phyloP scores from a whole-genome alignment of 1,284 basidiomycete species.

The Rhodotorula glutinis region DNA sequence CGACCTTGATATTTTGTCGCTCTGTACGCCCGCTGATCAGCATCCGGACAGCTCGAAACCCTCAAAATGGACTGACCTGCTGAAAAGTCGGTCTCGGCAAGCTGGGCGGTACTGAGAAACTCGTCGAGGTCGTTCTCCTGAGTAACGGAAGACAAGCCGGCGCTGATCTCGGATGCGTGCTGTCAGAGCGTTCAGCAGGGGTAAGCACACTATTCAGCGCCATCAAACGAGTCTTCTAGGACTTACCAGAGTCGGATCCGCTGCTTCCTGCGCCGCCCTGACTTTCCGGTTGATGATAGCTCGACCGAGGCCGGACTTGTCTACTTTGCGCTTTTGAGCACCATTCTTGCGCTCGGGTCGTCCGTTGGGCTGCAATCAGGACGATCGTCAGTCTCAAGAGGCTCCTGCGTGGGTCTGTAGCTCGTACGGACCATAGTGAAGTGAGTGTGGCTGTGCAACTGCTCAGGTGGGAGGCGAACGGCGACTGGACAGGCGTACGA shows the following conservation, averaged over 20 bases:
- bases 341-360: slow-evolving; percentile 33
- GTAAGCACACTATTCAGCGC: neutral
- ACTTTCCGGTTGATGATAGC: slow-evolving; percentile 84
- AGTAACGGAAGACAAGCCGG: slow-evolving; percentile 83
- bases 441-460: neutral
- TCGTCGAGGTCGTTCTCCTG: slow-evolving; percentile 95
- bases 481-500: no score
- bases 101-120: slow-evolving; percentile 89
- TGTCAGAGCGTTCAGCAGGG: slow-evolving; percentile 44
- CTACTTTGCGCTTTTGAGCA: slow-evolving; percentile 48
- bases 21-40: slow-evolving; percentile 56
- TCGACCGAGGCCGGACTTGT: slow-evolving; percentile 66
- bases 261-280: slow-evolving; percentile 70
- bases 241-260: slow-evolving; percentile 71
- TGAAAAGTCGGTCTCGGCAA: slow-evolving; percentile 96
- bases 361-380: slow-evolving; percentile 12
- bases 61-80: slow-evolving; percentile 62
- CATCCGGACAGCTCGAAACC: neutral
- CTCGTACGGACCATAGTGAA: neutral
- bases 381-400: neutral
- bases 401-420: neutral
- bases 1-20: slow-evolving; percentile 85
- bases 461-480: no score
- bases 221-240: slow-evolving; percentile 9
- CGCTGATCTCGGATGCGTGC: slow-evolving; percentile 75